Evolutionary conservation across 129 eudicot genomes (phyloP).

Genomic region (Apium graveolens): DNA sequence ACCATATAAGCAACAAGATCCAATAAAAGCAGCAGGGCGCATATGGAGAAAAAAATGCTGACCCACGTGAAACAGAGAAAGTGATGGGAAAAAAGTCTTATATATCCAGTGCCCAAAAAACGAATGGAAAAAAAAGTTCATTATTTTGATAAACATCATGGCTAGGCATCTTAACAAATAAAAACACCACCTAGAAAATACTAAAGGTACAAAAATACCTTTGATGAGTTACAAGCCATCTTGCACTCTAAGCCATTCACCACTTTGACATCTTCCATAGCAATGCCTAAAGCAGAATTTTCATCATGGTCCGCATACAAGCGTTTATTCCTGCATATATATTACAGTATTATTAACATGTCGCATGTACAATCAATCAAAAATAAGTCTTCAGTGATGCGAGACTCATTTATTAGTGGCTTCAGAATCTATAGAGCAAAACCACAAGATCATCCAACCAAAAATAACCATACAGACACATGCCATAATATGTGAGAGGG

Average conservation of each 20-base stretch:
- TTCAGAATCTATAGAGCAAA: background rate
- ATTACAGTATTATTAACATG: background rate
- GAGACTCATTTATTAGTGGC: background rate
- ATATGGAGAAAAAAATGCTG: background rate
- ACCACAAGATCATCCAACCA: background rate
- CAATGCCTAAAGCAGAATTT: slow-evolving; percentile 39
- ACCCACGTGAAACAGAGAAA: background rate
- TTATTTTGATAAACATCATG: background rate
- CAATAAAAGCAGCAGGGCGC: background rate
- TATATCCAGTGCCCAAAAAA: background rate
- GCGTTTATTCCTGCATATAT: slow-evolving; percentile 52
- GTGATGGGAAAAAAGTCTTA: background rate
- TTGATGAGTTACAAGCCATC: slow-evolving; percentile 70
- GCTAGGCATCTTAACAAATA: background rate
- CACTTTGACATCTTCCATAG: slow-evolving; percentile 48
- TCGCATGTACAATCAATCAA: background rate
- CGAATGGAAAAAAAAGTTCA: background rate
- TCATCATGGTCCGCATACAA: slow-evolving; percentile 50
- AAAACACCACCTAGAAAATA: background rate
- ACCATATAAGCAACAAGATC: background rate
- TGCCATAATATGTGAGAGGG: background rate
- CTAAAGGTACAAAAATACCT: slow-evolving; percentile 31
- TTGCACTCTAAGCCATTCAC: slow-evolving; percentile 89
- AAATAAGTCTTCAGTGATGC: background rate
- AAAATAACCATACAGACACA: background rate